phyloP scores from a whole-genome alignment of 2,329 filamentous ascomycete genomes.

The Colletotrichum falcatum region DNA sequence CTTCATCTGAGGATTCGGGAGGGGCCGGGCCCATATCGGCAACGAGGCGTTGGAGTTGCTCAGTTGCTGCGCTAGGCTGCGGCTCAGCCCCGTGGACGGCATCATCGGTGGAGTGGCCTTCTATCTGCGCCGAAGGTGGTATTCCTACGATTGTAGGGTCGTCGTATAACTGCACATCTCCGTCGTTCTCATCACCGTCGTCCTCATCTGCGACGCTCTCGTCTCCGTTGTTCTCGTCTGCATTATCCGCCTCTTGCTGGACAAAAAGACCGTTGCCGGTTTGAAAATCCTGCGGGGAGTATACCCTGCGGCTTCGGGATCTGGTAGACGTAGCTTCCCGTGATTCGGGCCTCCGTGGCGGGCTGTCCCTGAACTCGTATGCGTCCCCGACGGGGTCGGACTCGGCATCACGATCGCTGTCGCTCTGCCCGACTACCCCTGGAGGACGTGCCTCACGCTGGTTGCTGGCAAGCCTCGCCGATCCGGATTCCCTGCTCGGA shows the following conservation, averaged over 20 bases:
- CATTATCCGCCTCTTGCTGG: not conserved
- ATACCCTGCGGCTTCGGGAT: not conserved
- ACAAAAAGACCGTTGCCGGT: slow-evolving; percentile 5
- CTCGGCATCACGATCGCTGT: not conserved
- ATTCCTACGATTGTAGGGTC: slow-evolving; percentile 22
- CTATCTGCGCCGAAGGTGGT: slow-evolving; percentile 3
- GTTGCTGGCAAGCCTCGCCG: not conserved
- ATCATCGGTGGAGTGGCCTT: not conserved
- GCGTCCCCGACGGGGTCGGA: not conserved
- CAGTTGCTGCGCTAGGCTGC: not conserved
- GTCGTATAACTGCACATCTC: slow-evolving; percentile 17
- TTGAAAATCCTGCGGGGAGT: not conserved
- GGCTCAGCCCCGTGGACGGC: not conserved
- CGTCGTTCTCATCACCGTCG: not conserved
- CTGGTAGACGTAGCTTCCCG: not conserved
- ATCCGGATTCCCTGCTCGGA: not conserved
- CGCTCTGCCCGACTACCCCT: too few relatives aligned
- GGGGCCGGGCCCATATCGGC: slow-evolving; percentile 4
- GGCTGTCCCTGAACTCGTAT: not conserved
- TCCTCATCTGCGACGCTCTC: not conserved
- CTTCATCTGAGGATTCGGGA: not conserved
- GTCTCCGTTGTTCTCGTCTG: not conserved
- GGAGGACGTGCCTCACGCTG: not conserved
- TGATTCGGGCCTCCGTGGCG: not conserved
- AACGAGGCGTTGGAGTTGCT: slow-evolving; percentile 8